Evolutionary conservation across 202 grass and related monocot species (phyloP), one percentile per base, ranked within the genome.

Genomic region (Setaria viridis): DNA sequence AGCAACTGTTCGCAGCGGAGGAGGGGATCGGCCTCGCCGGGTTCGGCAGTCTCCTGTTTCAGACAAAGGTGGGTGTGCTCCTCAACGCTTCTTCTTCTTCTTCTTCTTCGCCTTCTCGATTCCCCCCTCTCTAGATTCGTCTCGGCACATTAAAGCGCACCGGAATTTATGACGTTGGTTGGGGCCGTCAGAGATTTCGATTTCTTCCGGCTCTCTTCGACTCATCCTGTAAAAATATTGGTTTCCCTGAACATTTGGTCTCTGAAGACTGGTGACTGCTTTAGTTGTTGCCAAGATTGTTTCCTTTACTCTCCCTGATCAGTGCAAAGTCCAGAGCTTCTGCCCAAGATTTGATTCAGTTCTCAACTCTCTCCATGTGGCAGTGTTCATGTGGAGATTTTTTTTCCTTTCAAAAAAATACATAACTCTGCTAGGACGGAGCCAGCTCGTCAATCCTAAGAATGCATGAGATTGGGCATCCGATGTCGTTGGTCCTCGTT

Each of bases 281-380:
- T 48, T 12, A 0, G 9, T 20, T 62, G 8, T 7, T 70, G 63
- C 35, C 35, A 70, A 39, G 1, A 35, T 77, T 83, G 46, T 67
- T 63, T 71, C 33, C 33, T 41, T 45, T 20, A 30, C 67, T 15
- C 15, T 69, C 29, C 68, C 21, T 62, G n/a, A 57, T 66, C 56
- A 56, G 1, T 48, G 70, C 8, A 12, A 37, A 69, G 17, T 81
- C 11, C 54, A 58, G 11, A 62, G 65, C 64, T 62, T 81, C 39
- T 45, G 63, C 70, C 70, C 55, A 30, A 72, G 88, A 78, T 66
- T 82, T 70, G 78, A 45, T 86, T 58, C 74, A 16, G 41, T 51
- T 76, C 25, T 50, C 5, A 51, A 10, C 9, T 49, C 17, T 6
- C 37, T 10, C 16, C 19, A 39, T 37, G 41, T 55, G 47, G 46